Conservation (phyloP, 768 basidiomycete genomes). For the Pulveroboletus sp. region DNA sequence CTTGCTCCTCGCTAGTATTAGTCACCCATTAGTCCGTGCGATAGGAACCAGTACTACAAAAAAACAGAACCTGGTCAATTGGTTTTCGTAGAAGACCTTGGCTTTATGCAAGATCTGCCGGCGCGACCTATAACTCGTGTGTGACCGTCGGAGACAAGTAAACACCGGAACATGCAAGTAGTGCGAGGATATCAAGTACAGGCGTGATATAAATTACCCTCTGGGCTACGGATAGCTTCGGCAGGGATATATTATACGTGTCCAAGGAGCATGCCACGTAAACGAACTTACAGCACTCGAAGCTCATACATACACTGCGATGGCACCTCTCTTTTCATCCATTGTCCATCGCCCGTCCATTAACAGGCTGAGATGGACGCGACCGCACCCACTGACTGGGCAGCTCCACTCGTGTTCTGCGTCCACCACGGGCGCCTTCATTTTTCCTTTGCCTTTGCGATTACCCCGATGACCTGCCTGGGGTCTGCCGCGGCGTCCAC, state of each 20-base stretch:
- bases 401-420: constrained; percentile 60
- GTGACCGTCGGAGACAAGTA: background rate
- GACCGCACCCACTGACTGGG: constrained; percentile 58
- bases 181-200: constrained; percentile 12
- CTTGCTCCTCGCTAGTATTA: background rate
- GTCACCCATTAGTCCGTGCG: background rate
- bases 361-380: constrained; percentile 54
- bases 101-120: too few species aligned
- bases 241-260: constrained; percentile 4
- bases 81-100: too few species aligned
- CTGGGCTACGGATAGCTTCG: constrained; percentile 1
- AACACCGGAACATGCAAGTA: background rate
- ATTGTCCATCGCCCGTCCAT: constrained; percentile 59
- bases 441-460: constrained; percentile 35
- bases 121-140: background rate
- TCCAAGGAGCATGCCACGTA: constrained; percentile 10
- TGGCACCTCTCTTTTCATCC: constrained; percentile 44
- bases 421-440: constrained; percentile 37
- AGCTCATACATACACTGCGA: constrained; percentile 35
- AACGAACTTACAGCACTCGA: constrained; percentile 8
- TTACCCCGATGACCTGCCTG: constrained; percentile 14
- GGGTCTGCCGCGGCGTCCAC: constrained; percentile 7
- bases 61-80: too few species aligned
- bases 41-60: constrained; percentile 1
- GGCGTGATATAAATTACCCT: constrained; percentile 14